Evolutionary conservation across 2,329 filamentous ascomycete species (phyloP), one percentile per base, ranked within the genome.

Genomic region (Cryphonectria nitschkei): DNA sequence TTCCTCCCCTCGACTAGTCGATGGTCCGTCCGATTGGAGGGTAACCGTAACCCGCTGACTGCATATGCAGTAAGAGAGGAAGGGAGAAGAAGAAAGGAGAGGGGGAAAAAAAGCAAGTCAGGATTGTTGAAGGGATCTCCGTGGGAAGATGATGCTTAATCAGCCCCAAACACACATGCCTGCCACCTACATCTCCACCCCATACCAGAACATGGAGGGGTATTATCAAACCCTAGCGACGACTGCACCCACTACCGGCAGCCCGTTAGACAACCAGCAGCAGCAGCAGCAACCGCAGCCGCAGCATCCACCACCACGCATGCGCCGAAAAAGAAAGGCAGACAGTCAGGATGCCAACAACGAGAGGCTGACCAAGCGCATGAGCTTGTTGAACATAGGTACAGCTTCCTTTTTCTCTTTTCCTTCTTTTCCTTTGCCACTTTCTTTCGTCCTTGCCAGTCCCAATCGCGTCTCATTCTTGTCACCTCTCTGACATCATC

Each of bases 381-480:
- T 98, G 80, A 93, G 93, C 78, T 84, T 93, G 67, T 86, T 98
- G 69, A 94, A 95, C 79, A 83, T 98, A 74, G 92, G 94, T 96
- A 88, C 69, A 84, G 80, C 70, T 68, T 14, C 32, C 58, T 68
- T 52, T 60, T 39, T 62, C 60, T 69, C 74, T 37, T 37, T 60
- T 29, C 2, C 1, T 60, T 2, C 4, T n/a, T 7, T 11, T 11
- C 22, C 22, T n/a, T 26, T 26, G 26, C 26, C 26, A 26, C 46
- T n/a, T 50, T 11, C 22, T 3, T 6, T 16, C 16, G n/a, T 7
- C 43, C 19, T 46, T 46, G 1, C 43, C 2, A 22, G 22, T 22
- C 16, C 43, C 16, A 22, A 16, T 16, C 19, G 43, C 16, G 43
- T 19, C 16, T 46, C 22, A 1, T 39, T 14, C 19, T 69, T 65